These are phyloP conservation scores for Centaurea solstitialis DNA, from an alignment of 129 eudicot genomes.

Conservation along the genomic window DNA sequence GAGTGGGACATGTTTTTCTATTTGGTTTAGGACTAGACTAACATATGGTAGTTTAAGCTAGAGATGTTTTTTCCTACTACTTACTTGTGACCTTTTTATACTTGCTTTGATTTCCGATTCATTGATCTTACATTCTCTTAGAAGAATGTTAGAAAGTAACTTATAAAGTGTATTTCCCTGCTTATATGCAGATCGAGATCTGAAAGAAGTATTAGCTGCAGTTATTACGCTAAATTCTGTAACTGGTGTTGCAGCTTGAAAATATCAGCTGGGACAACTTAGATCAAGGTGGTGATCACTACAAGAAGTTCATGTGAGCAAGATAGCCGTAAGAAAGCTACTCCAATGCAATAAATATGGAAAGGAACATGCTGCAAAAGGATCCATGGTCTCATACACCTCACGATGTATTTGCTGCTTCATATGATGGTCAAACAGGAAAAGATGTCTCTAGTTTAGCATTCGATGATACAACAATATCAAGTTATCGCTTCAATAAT, in stretches of 20 bases:
- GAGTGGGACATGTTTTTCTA: too few species aligned
- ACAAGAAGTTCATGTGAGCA: too few species aligned
- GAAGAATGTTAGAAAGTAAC: neutral
- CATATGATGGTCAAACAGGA: constrained; percentile 44
- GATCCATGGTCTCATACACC: constrained; percentile 39
- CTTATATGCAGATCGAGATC: too few species aligned
- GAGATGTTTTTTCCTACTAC: neutral
- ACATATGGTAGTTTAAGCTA: neutral
- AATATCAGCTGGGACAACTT: constrained; percentile 76
- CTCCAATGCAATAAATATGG: too few species aligned
- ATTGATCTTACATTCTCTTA: neutral
- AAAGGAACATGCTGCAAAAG: constrained; percentile 53
- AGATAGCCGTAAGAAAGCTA: too few species aligned
- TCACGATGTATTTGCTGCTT: constrained; percentile 34
- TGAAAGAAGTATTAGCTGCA: neutral
- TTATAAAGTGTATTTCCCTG: neutral
- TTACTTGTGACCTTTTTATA: neutral
- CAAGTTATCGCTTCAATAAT: constrained; percentile 34
- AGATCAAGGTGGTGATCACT: constrained; percentile 63
- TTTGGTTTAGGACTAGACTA: too few species aligned
- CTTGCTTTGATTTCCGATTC: neutral
- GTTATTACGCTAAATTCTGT: constrained; percentile 37
- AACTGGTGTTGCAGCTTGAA: constrained; percentile 65
- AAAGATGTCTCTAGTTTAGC: constrained; percentile 41
- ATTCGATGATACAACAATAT: constrained; percentile 42